Conservation (phyloP, 2,329 filamentous ascomycete genomes). For the Davidsoniella eucalypti region DNA sequence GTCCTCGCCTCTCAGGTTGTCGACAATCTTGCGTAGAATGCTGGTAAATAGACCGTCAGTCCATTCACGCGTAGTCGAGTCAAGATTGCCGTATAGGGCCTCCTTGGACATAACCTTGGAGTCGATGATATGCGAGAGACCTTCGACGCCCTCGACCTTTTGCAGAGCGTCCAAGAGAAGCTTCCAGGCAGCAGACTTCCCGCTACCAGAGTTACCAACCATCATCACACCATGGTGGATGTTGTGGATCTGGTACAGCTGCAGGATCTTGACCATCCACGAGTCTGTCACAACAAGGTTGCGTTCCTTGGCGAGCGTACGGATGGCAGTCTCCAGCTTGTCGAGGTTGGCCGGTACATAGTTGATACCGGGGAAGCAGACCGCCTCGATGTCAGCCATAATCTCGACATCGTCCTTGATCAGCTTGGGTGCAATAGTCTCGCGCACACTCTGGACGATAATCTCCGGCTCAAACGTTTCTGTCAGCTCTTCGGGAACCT, state of each 20-base stretch:
- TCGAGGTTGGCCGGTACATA: slow-evolving; percentile 82
- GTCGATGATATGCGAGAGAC: slow-evolving; percentile 93
- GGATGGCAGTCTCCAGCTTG: slow-evolving; percentile 65
- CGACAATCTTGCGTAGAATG: slow-evolving; percentile 93
- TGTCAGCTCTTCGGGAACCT: slow-evolving; percentile 25
- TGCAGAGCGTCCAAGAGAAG: slow-evolving; percentile 82
- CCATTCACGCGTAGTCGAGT: slow-evolving; percentile 96
- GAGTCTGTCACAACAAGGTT: slow-evolving; percentile 80
- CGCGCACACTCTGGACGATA: slow-evolving; percentile 92
- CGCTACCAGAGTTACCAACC: slow-evolving; percentile 94
- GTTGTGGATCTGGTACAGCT: slow-evolving; percentile 93
- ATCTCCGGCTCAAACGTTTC: slow-evolving; percentile 72
- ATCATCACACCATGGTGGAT: slow-evolving; percentile 99
- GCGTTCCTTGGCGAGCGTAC: slow-evolving; percentile 64
- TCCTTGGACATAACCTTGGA: slow-evolving; percentile 99
- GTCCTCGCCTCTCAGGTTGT: slow-evolving; percentile 94
- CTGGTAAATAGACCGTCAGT: slow-evolving; percentile 97
- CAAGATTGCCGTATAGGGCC: slow-evolving; percentile 83
- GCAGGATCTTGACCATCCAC: slow-evolving; percentile 95
- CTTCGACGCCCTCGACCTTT: slow-evolving; percentile 77
- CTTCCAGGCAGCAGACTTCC: slow-evolving; percentile 92
- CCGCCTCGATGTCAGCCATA: slow-evolving; percentile 67
- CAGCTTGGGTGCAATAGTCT: slow-evolving; percentile 95
- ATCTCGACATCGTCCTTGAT: slow-evolving; percentile 82
- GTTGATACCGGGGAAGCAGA: slow-evolving; percentile 81